Base-by-base conservation (phyloP, 2,329 filamentous ascomycete genomes). In the Thielaviopsis euricoi region DNA sequence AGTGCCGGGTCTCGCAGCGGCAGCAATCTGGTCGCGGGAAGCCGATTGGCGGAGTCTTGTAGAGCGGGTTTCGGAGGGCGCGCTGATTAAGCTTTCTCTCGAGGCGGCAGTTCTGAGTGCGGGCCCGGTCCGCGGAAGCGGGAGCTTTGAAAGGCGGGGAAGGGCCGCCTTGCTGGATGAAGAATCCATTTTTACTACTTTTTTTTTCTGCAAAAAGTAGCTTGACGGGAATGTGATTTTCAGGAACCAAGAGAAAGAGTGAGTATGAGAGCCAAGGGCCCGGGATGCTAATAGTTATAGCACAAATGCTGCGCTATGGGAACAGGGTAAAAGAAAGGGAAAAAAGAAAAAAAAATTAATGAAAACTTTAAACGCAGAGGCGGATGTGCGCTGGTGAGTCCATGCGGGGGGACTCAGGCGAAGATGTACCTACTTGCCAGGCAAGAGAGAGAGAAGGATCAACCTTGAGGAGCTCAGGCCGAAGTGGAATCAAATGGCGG, bases 61-160 rank as follows among this genome's bases (percentile, higher is more conserved):
- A n/a, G 59, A 52, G 26, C 59, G 59, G 15, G 55, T 58, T 50
- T 60, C 59, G 7, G 52, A n/a, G 7, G 59, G 43, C 17, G 40
- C 25, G n/a, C 53, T 43, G n/a, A 54, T 58, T 23, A 61, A 50
- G 48, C 49, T 59, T 33, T 61, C 60, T 17, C 60, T 53, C 23
- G 60, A 61, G 21, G 57, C 29, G 21, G 60, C 50, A 21, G 48
- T 51, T 22, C 54, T 52, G 17, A 61, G 22, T 12, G 57, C 37
- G 15, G 56, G 56, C 10, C 48, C 22, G 15, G 59, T 37, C 25
- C 55, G 57, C 22, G 60, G 57, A 2, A 61, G 53, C 10, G 60
- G 60, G 50, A 61, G 60, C 46, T 59, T 61, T 23, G 60, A 61
- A 43, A 59, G 52, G 17, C 60, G 60, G 48, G 60, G 60, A 26